A percentile compares a stretch with the other conserved stretches of the same genome.
These are phyloP conservation scores for Huntiella savannae DNA, from an alignment of 2,329 filamentous ascomycete genomes.

Conservation along the genomic window DNA sequence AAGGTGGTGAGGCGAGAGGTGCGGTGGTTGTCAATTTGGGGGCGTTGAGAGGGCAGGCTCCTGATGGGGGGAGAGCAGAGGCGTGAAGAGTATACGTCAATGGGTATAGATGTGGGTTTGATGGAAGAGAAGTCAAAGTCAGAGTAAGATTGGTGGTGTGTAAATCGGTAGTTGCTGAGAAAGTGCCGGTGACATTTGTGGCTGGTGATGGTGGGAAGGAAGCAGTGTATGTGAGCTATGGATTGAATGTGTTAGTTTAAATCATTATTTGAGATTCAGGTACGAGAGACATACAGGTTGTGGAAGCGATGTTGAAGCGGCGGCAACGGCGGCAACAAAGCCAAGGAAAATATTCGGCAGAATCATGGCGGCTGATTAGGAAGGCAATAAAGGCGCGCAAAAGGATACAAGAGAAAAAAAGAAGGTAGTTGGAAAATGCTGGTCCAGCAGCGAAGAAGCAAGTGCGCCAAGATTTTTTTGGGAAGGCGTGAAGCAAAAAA, in stretches of 20 bases:
- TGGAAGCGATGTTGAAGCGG: too few relatives aligned
- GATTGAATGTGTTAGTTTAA: too few relatives aligned
- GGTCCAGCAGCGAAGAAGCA: too few relatives aligned
- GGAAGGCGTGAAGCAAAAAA: neutral
- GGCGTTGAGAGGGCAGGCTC: neutral
- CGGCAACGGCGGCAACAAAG: too few relatives aligned
- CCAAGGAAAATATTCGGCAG: neutral
- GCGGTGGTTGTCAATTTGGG: too few relatives aligned
- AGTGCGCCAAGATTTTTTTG: too few relatives aligned
- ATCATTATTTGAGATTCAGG: too few relatives aligned
- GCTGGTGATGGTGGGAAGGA: conserved; percentile 2
- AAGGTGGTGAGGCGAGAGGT: neutral
- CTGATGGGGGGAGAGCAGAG: neutral
- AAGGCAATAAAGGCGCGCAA: too few relatives aligned
- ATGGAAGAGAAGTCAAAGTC: neutral
- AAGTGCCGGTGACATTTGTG: neutral
- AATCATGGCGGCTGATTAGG: neutral
- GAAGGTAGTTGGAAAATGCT: too few relatives aligned
- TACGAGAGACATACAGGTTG: too few relatives aligned
- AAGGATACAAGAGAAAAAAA: too few relatives aligned
- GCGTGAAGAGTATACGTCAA: neutral
- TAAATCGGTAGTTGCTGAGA: neutral
- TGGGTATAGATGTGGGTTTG: neutral
- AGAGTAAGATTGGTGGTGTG: neutral
- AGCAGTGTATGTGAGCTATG: neutral